Evolutionary conservation across 352 stramenopile species (phyloP).

Genomic region (Phytopythium aichiense): DNA sequence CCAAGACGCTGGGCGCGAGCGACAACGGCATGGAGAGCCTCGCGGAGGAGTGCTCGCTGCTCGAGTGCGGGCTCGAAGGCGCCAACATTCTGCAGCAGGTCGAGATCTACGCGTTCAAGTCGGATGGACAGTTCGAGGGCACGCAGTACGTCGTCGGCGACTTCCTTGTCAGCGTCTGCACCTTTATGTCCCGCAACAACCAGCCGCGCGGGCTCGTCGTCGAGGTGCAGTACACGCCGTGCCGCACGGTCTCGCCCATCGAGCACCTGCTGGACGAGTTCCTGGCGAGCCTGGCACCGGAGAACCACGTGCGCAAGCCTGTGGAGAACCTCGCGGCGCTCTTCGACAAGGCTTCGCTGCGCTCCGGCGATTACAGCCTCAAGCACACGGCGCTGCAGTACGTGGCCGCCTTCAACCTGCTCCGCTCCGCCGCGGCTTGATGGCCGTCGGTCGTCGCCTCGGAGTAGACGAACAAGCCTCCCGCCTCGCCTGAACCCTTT

Average conservation of each 20-base stretch:
- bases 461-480: background rate
- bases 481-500: too few species aligned
- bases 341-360: constrained; percentile 76
- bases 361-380: constrained; percentile 70
- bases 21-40: constrained; percentile 73
- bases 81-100: constrained; percentile 86
- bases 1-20: constrained; percentile 43
- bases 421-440: constrained; percentile 23
- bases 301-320: constrained; percentile 70
- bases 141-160: constrained; percentile 81
- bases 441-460: background rate
- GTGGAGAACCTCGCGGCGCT: constrained; percentile 57
- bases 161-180: constrained; percentile 83
- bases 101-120: constrained; percentile 89
- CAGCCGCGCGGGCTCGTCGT: constrained; percentile 73
- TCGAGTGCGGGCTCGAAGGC: constrained; percentile 81
- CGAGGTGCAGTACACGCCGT: constrained; percentile 83
- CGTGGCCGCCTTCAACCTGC: constrained; percentile 82
- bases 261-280: constrained; percentile 87
- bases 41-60: constrained; percentile 73
- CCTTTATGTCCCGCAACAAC: constrained; percentile 86
- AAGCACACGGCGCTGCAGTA: constrained; percentile 89
- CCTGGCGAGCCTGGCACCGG: constrained; percentile 56
- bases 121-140: constrained; percentile 84
- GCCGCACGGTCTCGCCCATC: constrained; percentile 66